Evolutionary conservation across 2,329 filamentous ascomycete genomes (phyloP).

Genomic region (Cephalotrichum gorgonifer): DNA sequence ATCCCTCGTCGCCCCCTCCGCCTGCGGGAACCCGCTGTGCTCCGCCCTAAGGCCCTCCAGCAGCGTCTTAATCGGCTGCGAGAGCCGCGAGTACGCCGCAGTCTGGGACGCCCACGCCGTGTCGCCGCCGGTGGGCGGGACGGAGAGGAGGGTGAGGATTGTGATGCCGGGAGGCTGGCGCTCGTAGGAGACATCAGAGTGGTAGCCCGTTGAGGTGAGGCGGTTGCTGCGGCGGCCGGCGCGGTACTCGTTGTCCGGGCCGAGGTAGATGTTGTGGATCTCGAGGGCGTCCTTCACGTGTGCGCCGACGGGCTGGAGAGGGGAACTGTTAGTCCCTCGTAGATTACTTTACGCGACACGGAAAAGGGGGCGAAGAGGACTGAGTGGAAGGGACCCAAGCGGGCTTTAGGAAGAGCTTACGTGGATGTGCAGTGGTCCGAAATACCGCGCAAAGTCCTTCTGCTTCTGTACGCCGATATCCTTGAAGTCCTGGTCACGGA

Average conservation of each 20-base stretch:
- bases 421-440: constrained; percentile 27
- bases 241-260: constrained; percentile 31
- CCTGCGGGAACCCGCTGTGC: constrained; percentile 26
- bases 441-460: constrained; percentile 26
- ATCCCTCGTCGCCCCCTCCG: constrained; percentile 21
- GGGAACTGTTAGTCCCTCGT: neutral
- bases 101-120: constrained; percentile 26
- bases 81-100: constrained; percentile 24
- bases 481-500: constrained; percentile 23
- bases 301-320: constrained; percentile 25
- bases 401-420: too few species aligned
- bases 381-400: too few species aligned
- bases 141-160: constrained; percentile 24
- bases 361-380: neutral
- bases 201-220: constrained; percentile 25
- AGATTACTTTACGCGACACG: neutral
- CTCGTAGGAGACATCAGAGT: constrained; percentile 32
- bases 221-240: constrained; percentile 20
- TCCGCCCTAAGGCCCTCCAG: constrained; percentile 26
- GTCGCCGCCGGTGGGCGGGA: constrained; percentile 25
- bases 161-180: constrained; percentile 30
- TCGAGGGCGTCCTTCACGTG: constrained; percentile 31
- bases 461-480: constrained; percentile 25
- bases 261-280: constrained; percentile 35
- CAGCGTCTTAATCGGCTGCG: constrained; percentile 22